Conservation (phyloP, 176 grass and related monocot genomes). For the Coix lacrymajobi region DNA sequence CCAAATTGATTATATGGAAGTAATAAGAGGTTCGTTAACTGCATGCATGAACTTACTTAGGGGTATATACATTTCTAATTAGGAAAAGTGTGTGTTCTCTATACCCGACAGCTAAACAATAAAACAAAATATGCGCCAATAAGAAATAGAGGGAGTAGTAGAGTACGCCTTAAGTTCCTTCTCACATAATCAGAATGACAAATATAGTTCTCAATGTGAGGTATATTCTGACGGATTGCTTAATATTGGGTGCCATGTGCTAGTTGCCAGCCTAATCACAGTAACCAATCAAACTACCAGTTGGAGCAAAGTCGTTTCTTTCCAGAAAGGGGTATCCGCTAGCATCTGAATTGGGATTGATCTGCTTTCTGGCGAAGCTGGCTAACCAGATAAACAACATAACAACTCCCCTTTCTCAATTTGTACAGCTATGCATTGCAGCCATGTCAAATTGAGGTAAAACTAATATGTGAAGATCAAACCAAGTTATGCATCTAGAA, state of each 20-base stretch:
- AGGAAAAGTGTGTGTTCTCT: not conserved
- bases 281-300: not conserved
- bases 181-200: not conserved
- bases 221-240: not conserved
- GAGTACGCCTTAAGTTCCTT: not conserved
- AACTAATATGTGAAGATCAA: not conserved
- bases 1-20: not conserved
- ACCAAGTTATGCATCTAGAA: not conserved
- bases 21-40: not conserved
- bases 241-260: not conserved
- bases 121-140: not conserved
- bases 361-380: not conserved
- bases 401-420: not conserved
- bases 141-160: not conserved
- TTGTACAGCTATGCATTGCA: not conserved
- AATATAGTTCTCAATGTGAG: not conserved
- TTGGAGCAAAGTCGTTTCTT: not conserved
- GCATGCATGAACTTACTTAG: not conserved
- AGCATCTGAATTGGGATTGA: not conserved
- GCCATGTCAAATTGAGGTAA: not conserved
- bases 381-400: not conserved
- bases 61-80: not conserved
- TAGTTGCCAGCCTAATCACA: not conserved
- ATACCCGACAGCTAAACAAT: not conserved
- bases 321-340: not conserved